Evolutionary conservation across 2,329 filamentous ascomycete species (phyloP).

Genomic region (Aspergillus nomiae): DNA sequence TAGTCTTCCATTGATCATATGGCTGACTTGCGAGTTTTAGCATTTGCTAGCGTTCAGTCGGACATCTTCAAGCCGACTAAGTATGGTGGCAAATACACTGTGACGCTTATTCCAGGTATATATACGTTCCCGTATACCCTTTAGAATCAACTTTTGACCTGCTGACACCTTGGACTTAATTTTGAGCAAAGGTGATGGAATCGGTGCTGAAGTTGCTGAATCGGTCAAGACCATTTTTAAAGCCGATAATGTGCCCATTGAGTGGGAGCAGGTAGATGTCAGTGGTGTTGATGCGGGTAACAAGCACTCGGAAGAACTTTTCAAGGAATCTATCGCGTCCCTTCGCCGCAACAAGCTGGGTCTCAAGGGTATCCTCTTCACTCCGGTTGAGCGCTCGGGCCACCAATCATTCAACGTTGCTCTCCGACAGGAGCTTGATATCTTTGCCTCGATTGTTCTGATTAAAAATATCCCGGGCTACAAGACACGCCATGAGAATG

Average conservation of each 20-base stretch:
- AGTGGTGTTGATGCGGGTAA: slow-evolving; percentile 83
- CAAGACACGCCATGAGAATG: slow-evolving; percentile 92
- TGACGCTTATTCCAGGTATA: slow-evolving; percentile 90
- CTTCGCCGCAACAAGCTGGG: slow-evolving; percentile 98
- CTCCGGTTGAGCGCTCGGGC: slow-evolving; percentile 91
- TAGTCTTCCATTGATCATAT: background rate
- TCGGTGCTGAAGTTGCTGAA: slow-evolving; percentile 96
- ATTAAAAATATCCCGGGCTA: slow-evolving; percentile 99
- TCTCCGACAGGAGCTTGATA: slow-evolving; percentile 97
- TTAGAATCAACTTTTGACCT: background rate
- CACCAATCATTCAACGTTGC: slow-evolving; percentile 99
- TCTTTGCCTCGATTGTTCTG: slow-evolving; percentile 95
- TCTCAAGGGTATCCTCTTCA: slow-evolving; percentile 98
- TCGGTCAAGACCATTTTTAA: slow-evolving; percentile 99
- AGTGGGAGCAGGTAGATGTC: slow-evolving; percentile 98
- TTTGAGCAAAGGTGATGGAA: slow-evolving; percentile 71
- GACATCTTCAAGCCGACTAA: slow-evolving; percentile 99
- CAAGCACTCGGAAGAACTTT: slow-evolving; percentile 90
- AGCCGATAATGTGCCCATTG: slow-evolving; percentile 96
- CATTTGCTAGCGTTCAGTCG: slow-evolving; percentile 79
- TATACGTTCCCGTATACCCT: background rate
- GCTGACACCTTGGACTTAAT: slow-evolving; percentile 15
- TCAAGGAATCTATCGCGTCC: slow-evolving; percentile 92
- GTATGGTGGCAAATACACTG: slow-evolving; percentile 99
- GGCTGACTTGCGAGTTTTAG: slow-evolving; percentile 36